Evolutionary conservation across 768 basidiomycete species (phyloP), one percentile per base, ranked within the genome.

Genomic region (Xerocomellus dryophilus): DNA sequence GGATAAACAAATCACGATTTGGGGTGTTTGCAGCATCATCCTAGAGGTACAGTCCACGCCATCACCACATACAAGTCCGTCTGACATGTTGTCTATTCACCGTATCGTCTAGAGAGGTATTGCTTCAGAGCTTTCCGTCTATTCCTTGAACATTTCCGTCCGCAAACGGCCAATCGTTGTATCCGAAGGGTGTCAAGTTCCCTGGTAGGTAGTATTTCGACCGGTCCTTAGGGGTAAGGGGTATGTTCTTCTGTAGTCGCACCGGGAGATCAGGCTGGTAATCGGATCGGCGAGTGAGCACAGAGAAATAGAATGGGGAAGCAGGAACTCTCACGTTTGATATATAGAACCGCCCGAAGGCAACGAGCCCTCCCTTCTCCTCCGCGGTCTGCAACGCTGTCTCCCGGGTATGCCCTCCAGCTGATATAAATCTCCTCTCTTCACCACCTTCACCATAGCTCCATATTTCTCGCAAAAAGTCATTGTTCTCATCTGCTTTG

Each of bases 391-490:
- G 57, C 3, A 78, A 48, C 0, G 78, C 81, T 0, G 60, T 62
- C 39, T 78, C 71, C 4, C 75, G 68, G 1, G 70, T 73, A 58
- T 79, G 76, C 2, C 76, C 78, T 21, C 79, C 79, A 4, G 77
- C 74, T 12, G 67, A 69, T 48, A 83, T 75, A 46, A 75, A 68
- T 0, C 65, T 63, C 10, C 70, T 63, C 0, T 61, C 51, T n/a
- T 61, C 31, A 1, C 60, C 51, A 3, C 73, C 70, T 7, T 70
- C 66, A 5, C 61, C 57, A 7, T 34, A 29, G 10, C 44, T 46
- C 81, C 81, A 82, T 7, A 80, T 74, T 3, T 69, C 54, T 14
- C 78, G 70, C 27, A 81, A 43, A 55, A 79, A 77, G 45, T 79
- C 75, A 47, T 76, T 81, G 2, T 71, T 70, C 18, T 71, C 61